Evolutionary conservation across 495 filamentous ascomycete species (phyloP), one percentile per base, ranked within the genome.

Genomic region (Jackrogersella minutella): DNA sequence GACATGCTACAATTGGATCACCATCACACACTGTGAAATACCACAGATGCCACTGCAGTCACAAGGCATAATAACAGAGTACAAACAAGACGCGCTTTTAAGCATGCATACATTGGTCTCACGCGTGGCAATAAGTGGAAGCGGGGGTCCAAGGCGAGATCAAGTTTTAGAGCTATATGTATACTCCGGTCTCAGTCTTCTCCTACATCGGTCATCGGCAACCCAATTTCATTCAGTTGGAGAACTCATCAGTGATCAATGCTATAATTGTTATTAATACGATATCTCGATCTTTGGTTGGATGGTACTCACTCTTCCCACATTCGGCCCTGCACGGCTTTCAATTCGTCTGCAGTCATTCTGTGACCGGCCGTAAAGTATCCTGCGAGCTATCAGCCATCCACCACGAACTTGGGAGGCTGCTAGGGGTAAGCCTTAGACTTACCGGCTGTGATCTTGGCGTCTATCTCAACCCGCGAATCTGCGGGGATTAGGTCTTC

Each of bases 401-500:
- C 26, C 8, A 57, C 46, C 21, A 16, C 49, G 22, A 10, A 54
- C 36, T 44, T 30, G 49, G 56, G 37, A 8, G 40, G 34, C 57
- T 67, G 52, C 11, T 24, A 68, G 62, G 60, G 58, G 21, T 67
- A 64, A 81, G 80, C 2, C 13, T 46, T 5, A 26, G 26, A 46
- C 93, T 77, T 91, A 97, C 95, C 94, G 24, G 94, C 93, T 66
- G 95, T 93, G 74, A 99, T 97, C 83, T 97, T 99, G 28, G 95
- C 95, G 79, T 99, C 95, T 72, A 99, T 99, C 78, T 99, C 95
- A 11, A 99, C 95, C 52, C 95, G 86, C 51, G 92, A 96, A 79
- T 99, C 95, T 68, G 88, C 91, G 34, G 95, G 95, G 67, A 99
- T 97, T 87, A 93, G 89, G 26, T 91, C 88, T 52, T 97, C 93